Conservation (phyloP, 768 basidiomycete genomes). For the Podaxis pistillaris region DNA sequence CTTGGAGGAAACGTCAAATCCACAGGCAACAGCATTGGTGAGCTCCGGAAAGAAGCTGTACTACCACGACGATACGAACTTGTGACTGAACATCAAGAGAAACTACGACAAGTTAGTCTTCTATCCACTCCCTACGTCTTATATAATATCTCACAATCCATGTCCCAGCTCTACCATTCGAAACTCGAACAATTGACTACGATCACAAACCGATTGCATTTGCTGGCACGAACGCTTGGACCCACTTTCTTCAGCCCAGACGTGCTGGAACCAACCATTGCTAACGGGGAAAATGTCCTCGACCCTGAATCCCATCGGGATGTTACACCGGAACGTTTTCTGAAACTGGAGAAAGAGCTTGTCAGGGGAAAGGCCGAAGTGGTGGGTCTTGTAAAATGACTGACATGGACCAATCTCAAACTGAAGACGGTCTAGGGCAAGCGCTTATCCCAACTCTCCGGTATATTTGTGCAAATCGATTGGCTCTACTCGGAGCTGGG, state of each 20-base stretch:
- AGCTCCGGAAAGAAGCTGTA: constrained; percentile 68
- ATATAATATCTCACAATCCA: constrained; percentile 2
- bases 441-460: constrained; percentile 62
- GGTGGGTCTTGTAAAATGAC: constrained; percentile 41
- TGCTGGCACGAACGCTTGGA: constrained; percentile 61
- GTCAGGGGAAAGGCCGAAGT: constrained; percentile 86
- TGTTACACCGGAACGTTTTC: constrained; percentile 79
- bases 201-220: constrained; percentile 61
- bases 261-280: constrained; percentile 45
- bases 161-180: constrained; percentile 62
- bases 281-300: constrained; percentile 36
- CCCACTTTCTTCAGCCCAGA: constrained; percentile 57
- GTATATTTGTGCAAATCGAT: constrained; percentile 72
- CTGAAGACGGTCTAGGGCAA: constrained; percentile 46
- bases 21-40: constrained; percentile 60
- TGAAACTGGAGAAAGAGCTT: constrained; percentile 79
- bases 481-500: constrained; percentile 84
- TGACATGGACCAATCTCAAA: neutral
- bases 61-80: constrained; percentile 72
- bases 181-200: constrained; percentile 76
- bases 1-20: constrained; percentile 72
- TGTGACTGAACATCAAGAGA: constrained; percentile 72
- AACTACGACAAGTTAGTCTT: constrained; percentile 66
- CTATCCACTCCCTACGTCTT: neutral
- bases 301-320: constrained; percentile 52